phyloP scores from a whole-genome alignment of 192 early-diverging fungal genomes.

The Kickxella alabastrina region DNA sequence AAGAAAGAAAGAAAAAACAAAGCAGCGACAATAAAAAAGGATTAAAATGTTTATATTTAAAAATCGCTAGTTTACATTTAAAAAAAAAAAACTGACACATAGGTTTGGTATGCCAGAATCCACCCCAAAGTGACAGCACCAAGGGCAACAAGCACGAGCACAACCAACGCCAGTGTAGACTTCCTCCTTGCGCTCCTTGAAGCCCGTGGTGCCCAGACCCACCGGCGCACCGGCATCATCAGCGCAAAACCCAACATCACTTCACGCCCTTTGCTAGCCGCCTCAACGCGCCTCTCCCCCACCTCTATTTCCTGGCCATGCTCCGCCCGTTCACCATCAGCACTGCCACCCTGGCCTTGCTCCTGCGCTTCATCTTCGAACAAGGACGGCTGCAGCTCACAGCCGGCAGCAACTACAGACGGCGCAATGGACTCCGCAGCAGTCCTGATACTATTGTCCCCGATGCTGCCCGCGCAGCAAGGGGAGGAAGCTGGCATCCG shows the following conservation, averaged over 20 bases:
- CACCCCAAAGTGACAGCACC: conserved; percentile 12
- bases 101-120: not conserved
- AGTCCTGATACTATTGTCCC: not conserved
- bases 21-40: no score
- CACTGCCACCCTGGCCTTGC: no score
- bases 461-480: not conserved
- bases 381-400: not conserved
- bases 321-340: no score
- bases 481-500: not conserved
- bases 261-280: not conserved
- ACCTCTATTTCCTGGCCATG: no score
- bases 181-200: no score
- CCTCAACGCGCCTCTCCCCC: no score
- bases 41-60: no score
- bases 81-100: no score
- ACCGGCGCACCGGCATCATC: conserved; percentile 39
- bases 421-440: not conserved
- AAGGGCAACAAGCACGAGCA: conserved; percentile 3
- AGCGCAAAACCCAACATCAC: conserved; percentile 18
- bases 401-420: no score
- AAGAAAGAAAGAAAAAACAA: not conserved
- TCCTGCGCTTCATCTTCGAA: no score
- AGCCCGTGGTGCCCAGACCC: no score
- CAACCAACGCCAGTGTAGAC: conserved; percentile 14
- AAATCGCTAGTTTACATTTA: no score